phyloP scores from a whole-genome alignment of 192 early-diverging fungal genomes.

The Coemansia sp. region DNA sequence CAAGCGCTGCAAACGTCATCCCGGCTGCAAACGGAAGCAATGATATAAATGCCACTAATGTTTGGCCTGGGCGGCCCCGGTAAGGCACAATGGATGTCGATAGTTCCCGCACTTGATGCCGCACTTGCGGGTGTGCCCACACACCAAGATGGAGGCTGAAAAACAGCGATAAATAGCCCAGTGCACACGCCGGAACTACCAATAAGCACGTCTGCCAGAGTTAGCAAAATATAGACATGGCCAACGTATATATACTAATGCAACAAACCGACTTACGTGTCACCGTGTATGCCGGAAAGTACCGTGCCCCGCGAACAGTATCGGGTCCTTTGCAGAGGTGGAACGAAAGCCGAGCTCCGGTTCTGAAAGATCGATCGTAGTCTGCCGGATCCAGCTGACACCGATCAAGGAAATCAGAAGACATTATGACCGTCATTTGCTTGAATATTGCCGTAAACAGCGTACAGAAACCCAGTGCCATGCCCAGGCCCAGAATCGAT shows the following conservation, averaged over 20 bases:
- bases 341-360: slow-evolving; percentile 14
- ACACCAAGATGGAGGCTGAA: slow-evolving; percentile 37
- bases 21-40: slow-evolving; percentile 36
- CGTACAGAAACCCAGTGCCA: slow-evolving; percentile 31
- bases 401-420: slow-evolving; percentile 27
- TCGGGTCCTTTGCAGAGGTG: slow-evolving; percentile 17
- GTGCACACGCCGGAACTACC: slow-evolving; percentile 23
- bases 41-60: slow-evolving; percentile 29
- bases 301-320: slow-evolving; percentile 6
- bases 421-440: slow-evolving; percentile 9
- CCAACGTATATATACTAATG: no score
- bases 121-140: slow-evolving; percentile 32
- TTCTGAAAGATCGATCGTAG: slow-evolving; percentile 11
- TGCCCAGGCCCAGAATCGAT: slow-evolving; percentile 25
- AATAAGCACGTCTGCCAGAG: neutral
- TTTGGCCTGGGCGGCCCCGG: slow-evolving; percentile 29
- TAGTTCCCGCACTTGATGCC: slow-evolving; percentile 14
- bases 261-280: slow-evolving; percentile 40
- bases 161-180: slow-evolving; percentile 44
- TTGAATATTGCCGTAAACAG: slow-evolving; percentile 31
- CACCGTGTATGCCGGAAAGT: slow-evolving; percentile 12
- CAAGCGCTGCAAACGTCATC: slow-evolving; percentile 32
- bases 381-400: slow-evolving; percentile 18
- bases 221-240: neutral
- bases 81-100: slow-evolving; percentile 2